Evolutionary conservation across 768 basidiomycete genomes (phyloP), one percentile per base, ranked within the genome.

Genomic region (Rhizopogon vesiculosus): DNA sequence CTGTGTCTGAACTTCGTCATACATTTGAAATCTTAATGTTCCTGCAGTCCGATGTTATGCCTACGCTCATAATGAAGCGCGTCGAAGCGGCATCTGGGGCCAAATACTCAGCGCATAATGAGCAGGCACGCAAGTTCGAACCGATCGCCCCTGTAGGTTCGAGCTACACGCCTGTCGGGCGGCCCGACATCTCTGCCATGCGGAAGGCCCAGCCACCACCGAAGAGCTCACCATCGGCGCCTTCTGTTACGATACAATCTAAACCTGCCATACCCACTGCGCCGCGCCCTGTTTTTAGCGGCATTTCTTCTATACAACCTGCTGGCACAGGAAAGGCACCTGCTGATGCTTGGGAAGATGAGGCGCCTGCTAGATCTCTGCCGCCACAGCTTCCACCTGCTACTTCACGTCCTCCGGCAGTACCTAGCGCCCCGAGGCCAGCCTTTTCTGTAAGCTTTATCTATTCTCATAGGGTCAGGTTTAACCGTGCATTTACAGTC

Each of bases 1-100:
- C 52, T 1, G 3, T 2, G 5, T 4, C 16, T 18, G 15, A 19
- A n/a, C 10, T 33, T 15, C 10, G 50, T 43, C 45, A 29, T 51
- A 54, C 55, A 39, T 49, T 13, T n/a, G 3, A 8, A 15, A 48
- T 22, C 13, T 33, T 15, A 48, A 19, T 48, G 19, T 19, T 38
- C 48, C 8, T 28, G 31, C 61, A 93, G 89, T 79, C 78, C 49
- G 96, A 98, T 72, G 90, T 98, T 19, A 71, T 83, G 0, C 89
- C 94, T 0, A 74, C 77, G 0, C 68, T 89, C 50, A 91, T 98
- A 71, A 91, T 91, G 84, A 83, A 84, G 56, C 84, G 89, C 43
- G 84, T 96, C n/a, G 86, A 87, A 74, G 85, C 87, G 16, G 87
- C 92, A 9, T 93, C 91, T 12, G 93, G 93, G n/a, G 84, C 92